These are phyloP conservation scores for Basidiobolus heterosporus DNA, from an alignment of 371 early-diverging fungal genomes.

Conservation along the genomic window DNA sequence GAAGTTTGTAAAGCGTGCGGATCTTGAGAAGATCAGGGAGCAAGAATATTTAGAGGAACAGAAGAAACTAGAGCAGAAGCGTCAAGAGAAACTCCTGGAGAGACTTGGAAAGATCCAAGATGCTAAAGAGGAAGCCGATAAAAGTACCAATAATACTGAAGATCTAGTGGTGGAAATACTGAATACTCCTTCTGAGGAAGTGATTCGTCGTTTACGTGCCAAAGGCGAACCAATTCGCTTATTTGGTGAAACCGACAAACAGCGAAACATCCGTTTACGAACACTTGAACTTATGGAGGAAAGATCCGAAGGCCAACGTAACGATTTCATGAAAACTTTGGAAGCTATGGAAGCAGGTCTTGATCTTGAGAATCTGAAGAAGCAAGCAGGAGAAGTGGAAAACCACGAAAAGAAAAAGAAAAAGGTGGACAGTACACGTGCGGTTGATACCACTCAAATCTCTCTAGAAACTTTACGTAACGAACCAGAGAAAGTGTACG, in stretches of 20 bases:
- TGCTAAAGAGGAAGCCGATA: neutral
- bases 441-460: constrained; percentile 37
- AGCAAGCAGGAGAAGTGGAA: constrained; percentile 21
- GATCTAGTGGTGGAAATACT: constrained; percentile 10
- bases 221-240: constrained; percentile 82
- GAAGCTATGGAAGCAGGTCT: constrained; percentile 73
- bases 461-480: constrained; percentile 42
- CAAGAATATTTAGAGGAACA: constrained; percentile 45
- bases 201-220: constrained; percentile 66
- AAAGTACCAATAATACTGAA: neutral
- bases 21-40: constrained; percentile 52
- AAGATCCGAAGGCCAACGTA: constrained; percentile 67
- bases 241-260: constrained; percentile 76
- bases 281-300: constrained; percentile 75
- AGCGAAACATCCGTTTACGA: constrained; percentile 69
- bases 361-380: constrained; percentile 49
- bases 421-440: constrained; percentile 13
- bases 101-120: constrained; percentile 3
- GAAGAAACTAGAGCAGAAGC: constrained; percentile 23
- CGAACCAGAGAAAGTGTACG: constrained; percentile 55
- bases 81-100: constrained; percentile 21
- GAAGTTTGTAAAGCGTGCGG: constrained; percentile 59
- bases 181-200: constrained; percentile 62
- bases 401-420: constrained; percentile 22
- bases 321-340: constrained; percentile 72